These are phyloP conservation scores for Penicillium sp. DNA, from an alignment of 2,329 filamentous ascomycete species.

Conservation along the genomic window DNA sequence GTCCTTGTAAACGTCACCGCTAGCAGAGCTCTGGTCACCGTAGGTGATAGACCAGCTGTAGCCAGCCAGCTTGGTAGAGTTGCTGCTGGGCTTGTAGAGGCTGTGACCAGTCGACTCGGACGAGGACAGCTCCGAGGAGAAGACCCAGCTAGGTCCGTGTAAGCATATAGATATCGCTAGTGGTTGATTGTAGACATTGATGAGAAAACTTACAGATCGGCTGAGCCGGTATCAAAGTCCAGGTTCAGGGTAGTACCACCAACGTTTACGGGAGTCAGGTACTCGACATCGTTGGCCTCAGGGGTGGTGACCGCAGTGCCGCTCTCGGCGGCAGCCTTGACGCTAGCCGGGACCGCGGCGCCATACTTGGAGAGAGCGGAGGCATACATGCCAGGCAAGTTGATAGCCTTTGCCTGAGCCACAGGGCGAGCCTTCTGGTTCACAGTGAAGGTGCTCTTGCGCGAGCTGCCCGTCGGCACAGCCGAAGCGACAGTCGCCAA, in stretches of 20 bases:
- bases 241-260: slow-evolving; percentile 65
- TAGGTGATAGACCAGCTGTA: slow-evolving; percentile 64
- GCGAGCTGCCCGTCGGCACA: slow-evolving; percentile 28
- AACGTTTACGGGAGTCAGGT: slow-evolving; percentile 63
- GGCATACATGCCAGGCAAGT: slow-evolving; percentile 34
- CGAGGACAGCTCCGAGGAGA: slow-evolving; percentile 59
- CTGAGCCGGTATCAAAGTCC: slow-evolving; percentile 71
- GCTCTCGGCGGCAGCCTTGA: slow-evolving; percentile 36
- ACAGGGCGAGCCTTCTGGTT: slow-evolving; percentile 30
- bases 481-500: slow-evolving; percentile 33
- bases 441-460: slow-evolving; percentile 35
- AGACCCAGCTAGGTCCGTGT: slow-evolving; percentile 59
- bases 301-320: slow-evolving; percentile 47
- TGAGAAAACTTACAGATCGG: slow-evolving; percentile 61
- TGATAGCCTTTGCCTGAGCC: slow-evolving; percentile 26
- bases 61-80: slow-evolving; percentile 50
- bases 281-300: slow-evolving; percentile 57
- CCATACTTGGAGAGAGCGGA: slow-evolving; percentile 35
- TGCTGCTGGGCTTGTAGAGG: slow-evolving; percentile 58
- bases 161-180: neutral
- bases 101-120: slow-evolving; percentile 56
- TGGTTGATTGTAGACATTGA: neutral
- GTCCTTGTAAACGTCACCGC: slow-evolving; percentile 67
- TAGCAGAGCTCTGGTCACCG: slow-evolving; percentile 65
- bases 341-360: slow-evolving; percentile 29